Evolutionary conservation across 352 stramenopile genomes (phyloP).

Genomic region (Phytophthora kernoviae): DNA sequence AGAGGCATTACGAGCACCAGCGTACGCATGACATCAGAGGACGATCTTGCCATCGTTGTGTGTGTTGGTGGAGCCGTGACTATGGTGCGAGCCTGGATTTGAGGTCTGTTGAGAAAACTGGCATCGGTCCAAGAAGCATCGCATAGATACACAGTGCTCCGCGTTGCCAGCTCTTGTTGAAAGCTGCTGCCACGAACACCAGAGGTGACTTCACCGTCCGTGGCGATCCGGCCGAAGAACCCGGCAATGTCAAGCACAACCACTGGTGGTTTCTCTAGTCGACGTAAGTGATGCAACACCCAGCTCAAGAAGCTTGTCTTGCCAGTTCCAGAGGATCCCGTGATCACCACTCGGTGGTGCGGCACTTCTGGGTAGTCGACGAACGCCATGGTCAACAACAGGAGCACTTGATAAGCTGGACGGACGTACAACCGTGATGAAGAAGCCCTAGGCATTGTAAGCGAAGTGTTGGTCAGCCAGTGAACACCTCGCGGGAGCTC

Average conservation of each 20-base stretch:
- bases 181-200: constrained; percentile 35
- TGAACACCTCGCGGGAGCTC: constrained; percentile 20
- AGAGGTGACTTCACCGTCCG: constrained; percentile 24
- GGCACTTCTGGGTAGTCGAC: constrained; percentile 26
- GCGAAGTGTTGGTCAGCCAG: constrained; percentile 9
- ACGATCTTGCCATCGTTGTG: neutral
- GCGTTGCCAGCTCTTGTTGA: constrained; percentile 19
- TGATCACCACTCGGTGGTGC: constrained; percentile 33
- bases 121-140: constrained; percentile 20
- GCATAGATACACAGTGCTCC: constrained; percentile 39
- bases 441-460: neutral
- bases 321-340: constrained; percentile 39
- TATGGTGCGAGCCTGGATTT: constrained; percentile 32
- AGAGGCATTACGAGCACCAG: constrained; percentile 40
- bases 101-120: neutral
- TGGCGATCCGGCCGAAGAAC: constrained; percentile 35
- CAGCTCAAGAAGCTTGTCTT: constrained; percentile 51
- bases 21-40: constrained; percentile 13
- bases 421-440: constrained; percentile 28
- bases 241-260: constrained; percentile 36
- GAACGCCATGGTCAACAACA: constrained; percentile 33
- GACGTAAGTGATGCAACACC: constrained; percentile 28
- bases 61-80: constrained; percentile 18
- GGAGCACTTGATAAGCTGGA: constrained; percentile 29
- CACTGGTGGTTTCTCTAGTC: constrained; percentile 15